Percentiles rank a stretch among this genome's conserved stretches.
Evolutionary conservation across 129 eudicot genomes (phyloP).

Genomic region (Cynara cardunculus): DNA sequence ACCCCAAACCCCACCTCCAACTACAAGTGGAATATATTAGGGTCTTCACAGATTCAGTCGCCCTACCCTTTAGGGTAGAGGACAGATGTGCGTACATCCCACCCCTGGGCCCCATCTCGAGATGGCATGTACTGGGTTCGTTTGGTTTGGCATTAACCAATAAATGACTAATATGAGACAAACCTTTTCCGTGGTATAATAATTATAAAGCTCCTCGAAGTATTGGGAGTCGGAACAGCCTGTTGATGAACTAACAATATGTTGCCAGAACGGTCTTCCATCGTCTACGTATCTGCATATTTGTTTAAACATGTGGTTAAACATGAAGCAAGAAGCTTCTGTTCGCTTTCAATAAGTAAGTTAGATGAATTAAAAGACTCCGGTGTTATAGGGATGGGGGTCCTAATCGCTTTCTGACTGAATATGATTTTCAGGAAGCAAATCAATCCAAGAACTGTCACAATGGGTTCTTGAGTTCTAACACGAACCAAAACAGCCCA

Average conservation of each 20-base stretch:
- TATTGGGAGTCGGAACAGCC: constrained; percentile 95
- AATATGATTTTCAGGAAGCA: too few species aligned
- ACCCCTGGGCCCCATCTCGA: not conserved
- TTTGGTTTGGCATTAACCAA: not conserved
- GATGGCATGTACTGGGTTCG: not conserved
- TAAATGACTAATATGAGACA: not conserved
- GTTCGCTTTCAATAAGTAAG: not conserved
- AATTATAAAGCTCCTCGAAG: constrained; percentile 95
- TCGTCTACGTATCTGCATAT: constrained; percentile 82
- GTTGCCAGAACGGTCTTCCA: constrained; percentile 98
- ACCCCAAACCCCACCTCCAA: too few species aligned
- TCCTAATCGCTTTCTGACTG: too few species aligned
- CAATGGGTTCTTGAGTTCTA: too few species aligned
- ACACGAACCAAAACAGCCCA: too few species aligned
- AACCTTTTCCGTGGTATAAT: constrained; percentile 94
- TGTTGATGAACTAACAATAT: constrained; percentile 92
- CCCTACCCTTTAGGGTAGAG: not conserved
- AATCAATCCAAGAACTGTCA: too few species aligned
- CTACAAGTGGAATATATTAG: too few species aligned
- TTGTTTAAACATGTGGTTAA: not conserved
- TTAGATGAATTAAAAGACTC: not conserved
- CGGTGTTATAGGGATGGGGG: not conserved
- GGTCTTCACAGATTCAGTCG: not conserved
- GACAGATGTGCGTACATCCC: not conserved
- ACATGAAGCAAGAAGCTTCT: constrained; percentile 11